Evolutionary conservation across 1,284 basidiomycete species (phyloP), one percentile per base, ranked within the genome.

Genomic region (Moniliophthora roreri): DNA sequence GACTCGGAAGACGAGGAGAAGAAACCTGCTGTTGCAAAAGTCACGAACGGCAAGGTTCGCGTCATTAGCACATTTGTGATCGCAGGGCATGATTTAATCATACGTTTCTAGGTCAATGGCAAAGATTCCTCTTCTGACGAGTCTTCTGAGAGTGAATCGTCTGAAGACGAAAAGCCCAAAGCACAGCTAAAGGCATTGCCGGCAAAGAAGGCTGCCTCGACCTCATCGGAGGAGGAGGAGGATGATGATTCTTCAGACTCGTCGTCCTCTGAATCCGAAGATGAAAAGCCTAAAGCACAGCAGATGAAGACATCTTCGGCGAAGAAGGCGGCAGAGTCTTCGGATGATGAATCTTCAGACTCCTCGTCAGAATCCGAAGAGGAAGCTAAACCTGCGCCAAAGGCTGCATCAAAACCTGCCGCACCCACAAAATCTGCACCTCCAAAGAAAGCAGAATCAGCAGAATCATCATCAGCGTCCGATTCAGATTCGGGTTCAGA

Each of bases 121-220:
- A 32, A 32, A 11, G 28, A 32, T 11, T 6, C 11, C 6, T 36
- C 53, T 15, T 61, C 58, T 11, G 53, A 58, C 41, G 56, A 59
- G 3, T 61, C 62, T 21, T 64, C 64, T 13, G 66, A 68, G 10
- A 67, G 65, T 39, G 55, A 61, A 44, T n/a, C n/a, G n/a, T 20
- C 20, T 13, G 41, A 44, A 44, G 11, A 16, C 15, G 13, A 20
- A 11, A 52, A 58, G 28, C 28, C 28, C 28, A 32, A 32, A 11
- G 28, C 28, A 6, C 28, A 32, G 28, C 28, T 32, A 11, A 32
- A 32, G 21, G 52, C 56, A 45, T 23, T 21, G 4, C 15, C 46
- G 46, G 24, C 26, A 44, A 49, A 46, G 36, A 42, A 48, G 15
- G 21, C 46, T 2, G 34, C 46, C n/a, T n/a, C n/a, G n/a, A n/a